phyloP scores from a whole-genome alignment of 805 yeast species.

The Candida tibetensis region DNA sequence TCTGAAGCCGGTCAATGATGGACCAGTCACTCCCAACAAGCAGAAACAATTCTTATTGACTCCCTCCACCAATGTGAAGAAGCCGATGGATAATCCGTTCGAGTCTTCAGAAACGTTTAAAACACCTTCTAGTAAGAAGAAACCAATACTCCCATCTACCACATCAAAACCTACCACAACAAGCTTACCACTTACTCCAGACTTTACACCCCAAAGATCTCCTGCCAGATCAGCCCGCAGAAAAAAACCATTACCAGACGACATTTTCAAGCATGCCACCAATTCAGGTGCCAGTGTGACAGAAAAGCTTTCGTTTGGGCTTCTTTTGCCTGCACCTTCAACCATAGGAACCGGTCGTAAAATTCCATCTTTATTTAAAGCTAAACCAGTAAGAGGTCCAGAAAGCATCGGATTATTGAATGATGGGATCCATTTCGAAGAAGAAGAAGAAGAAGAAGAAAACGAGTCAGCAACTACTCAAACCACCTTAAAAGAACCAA shows the following conservation, averaged over 20 bases:
- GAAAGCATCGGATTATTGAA: slow-evolving; percentile 19
- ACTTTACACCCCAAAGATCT: slow-evolving; percentile 32
- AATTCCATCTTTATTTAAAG: slow-evolving; percentile 9
- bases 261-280: slow-evolving; percentile 14
- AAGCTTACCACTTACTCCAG: slow-evolving; percentile 24
- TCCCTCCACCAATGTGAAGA: slow-evolving; percentile 2
- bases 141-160: background rate
- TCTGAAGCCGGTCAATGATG: background rate
- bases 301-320: slow-evolving; percentile 20
- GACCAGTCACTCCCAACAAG: slow-evolving; percentile 1
- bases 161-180: slow-evolving; percentile 1
- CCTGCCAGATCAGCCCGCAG: slow-evolving; percentile 18
- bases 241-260: slow-evolving; percentile 15
- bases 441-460: slow-evolving; percentile 13
- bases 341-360: slow-evolving; percentile 38
- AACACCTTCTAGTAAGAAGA: slow-evolving; percentile 1
- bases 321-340: slow-evolving; percentile 36
- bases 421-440: slow-evolving; percentile 26
- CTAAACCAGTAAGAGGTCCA: slow-evolving; percentile 7
- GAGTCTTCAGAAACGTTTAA: slow-evolving; percentile 1
- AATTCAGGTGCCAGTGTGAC: slow-evolving; percentile 2
- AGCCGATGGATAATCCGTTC: background rate
- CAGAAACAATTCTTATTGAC: slow-evolving; percentile 1
- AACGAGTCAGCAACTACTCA: background rate
- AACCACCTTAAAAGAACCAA: slow-evolving; percentile 12